These are phyloP conservation scores for Miscanthus lutarioriparius DNA, from an alignment of 176 grass and related monocot genomes.

Conservation along the genomic window DNA sequence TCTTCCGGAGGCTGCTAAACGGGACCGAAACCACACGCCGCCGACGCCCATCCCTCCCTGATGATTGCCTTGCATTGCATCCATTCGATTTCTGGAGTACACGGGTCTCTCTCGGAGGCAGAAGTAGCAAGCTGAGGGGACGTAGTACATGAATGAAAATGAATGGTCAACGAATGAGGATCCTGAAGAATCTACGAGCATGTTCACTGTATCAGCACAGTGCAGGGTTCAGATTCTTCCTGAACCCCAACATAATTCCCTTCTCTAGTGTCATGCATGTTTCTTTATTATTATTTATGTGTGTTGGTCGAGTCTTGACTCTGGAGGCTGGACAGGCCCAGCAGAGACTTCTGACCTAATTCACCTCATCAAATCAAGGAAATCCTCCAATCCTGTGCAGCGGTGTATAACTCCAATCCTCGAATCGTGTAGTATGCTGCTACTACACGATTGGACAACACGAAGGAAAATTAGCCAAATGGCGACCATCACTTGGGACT, in stretches of 20 bases:
- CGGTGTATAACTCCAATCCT: too few relatives aligned
- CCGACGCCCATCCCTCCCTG: not conserved
- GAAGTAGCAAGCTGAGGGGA: not conserved
- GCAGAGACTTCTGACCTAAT: too few relatives aligned
- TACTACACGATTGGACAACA: too few relatives aligned
- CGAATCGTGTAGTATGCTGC: too few relatives aligned
- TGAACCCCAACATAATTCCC: not conserved
- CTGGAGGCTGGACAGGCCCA: not conserved
- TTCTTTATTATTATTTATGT: not conserved
- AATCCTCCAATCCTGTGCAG: too few relatives aligned
- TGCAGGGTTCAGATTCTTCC: not conserved
- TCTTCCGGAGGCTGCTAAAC: conserved; percentile 37
- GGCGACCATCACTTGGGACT: too few relatives aligned
- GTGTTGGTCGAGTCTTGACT: not conserved
- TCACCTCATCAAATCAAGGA: too few relatives aligned
- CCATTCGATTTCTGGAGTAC: not conserved
- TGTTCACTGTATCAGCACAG: conserved; percentile 1
- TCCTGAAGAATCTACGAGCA: not conserved
- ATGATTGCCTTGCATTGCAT: not conserved
- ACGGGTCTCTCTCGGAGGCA: not conserved
- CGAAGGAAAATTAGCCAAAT: too few relatives aligned
- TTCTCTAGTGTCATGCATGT: not conserved
- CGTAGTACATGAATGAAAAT: not conserved
- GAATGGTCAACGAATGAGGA: not conserved
- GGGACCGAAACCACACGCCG: too few relatives aligned